Evolutionary conservation across 2,329 filamentous ascomycete species (phyloP).

Genomic region (Coniochaeta hoffmannii): DNA sequence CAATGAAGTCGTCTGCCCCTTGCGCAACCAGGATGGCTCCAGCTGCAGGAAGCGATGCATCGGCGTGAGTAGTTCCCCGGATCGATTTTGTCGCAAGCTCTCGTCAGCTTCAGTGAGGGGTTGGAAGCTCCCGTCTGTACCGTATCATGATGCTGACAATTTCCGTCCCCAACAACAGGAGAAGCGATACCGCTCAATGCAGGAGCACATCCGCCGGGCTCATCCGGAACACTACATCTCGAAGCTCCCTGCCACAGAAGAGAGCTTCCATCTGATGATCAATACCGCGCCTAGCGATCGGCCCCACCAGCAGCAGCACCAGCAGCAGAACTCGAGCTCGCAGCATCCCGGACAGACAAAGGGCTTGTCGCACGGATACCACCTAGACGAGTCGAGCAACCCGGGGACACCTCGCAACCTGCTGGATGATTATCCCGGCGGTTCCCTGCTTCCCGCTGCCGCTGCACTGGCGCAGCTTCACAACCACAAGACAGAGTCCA

Average conservation of each 20-base stretch:
- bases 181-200: slow-evolving; percentile 82
- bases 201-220: slow-evolving; percentile 96
- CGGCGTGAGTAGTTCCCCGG: slow-evolving; percentile 61
- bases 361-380: slow-evolving; percentile 57
- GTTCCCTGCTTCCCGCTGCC: slow-evolving; percentile 63
- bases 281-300: slow-evolving; percentile 64
- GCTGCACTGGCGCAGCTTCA: slow-evolving; percentile 79
- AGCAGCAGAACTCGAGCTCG: slow-evolving; percentile 25
- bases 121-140: slow-evolving; percentile 2
- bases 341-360: slow-evolving; percentile 24
- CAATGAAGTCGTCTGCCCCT: slow-evolving; percentile 93
- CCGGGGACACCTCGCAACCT: slow-evolving; percentile 61
- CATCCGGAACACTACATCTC: slow-evolving; percentile 97
- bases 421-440: slow-evolving; percentile 63
- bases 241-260: slow-evolving; percentile 94
- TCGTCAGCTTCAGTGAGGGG: background rate
- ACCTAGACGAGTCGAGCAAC: slow-evolving; percentile 57
- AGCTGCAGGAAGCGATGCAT: slow-evolving; percentile 96
- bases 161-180: slow-evolving; percentile 18
- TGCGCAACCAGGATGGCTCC: slow-evolving; percentile 93
- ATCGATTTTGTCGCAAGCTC: background rate
- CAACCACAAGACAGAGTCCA: slow-evolving; percentile 66
- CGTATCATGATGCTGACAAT: slow-evolving; percentile 4
- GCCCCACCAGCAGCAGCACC: slow-evolving; percentile 20
- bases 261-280: slow-evolving; percentile 96